Evolutionary conservation across 768 basidiomycete species (phyloP).

Genomic region (Psilocybe sp.): DNA sequence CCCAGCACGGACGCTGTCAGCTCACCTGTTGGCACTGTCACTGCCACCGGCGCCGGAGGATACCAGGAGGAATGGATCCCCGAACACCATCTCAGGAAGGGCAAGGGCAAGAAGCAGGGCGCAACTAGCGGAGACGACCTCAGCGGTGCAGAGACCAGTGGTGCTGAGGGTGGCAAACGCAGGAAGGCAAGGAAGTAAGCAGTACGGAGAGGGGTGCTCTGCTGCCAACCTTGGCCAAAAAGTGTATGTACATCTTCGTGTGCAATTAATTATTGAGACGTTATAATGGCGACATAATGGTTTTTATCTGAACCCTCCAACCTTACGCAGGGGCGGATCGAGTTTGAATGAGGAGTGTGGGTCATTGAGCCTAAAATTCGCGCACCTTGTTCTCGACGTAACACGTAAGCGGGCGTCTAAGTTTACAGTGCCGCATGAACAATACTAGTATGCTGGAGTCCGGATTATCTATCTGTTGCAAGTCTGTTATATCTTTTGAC

Average conservation of each 20-base stretch:
- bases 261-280: conserved; percentile 13
- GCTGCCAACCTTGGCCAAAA: conserved; percentile 4
- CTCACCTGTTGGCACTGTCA: conserved; percentile 53
- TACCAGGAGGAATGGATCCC: conserved; percentile 93
- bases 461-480: no score
- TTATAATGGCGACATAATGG: background rate
- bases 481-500: no score
- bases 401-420: no score
- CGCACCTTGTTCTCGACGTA: no score
- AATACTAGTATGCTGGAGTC: no score
- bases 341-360: no score
- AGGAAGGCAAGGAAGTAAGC: conserved; percentile 50
- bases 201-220: conserved; percentile 2
- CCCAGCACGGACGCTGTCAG: conserved; percentile 39
- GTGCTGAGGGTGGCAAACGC: conserved; percentile 54
- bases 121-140: conserved; percentile 62
- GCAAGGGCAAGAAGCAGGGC: conserved; percentile 48
- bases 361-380: no score
- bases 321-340: no score
- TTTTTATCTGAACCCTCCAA: no score
- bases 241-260: conserved; percentile 15
- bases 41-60: conserved; percentile 63
- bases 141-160: conserved; percentile 65
- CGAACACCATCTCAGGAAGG: conserved; percentile 79
- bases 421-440: no score